phyloP scores from a whole-genome alignment of 257 asterid species.

The Forsythia suspensa region DNA sequence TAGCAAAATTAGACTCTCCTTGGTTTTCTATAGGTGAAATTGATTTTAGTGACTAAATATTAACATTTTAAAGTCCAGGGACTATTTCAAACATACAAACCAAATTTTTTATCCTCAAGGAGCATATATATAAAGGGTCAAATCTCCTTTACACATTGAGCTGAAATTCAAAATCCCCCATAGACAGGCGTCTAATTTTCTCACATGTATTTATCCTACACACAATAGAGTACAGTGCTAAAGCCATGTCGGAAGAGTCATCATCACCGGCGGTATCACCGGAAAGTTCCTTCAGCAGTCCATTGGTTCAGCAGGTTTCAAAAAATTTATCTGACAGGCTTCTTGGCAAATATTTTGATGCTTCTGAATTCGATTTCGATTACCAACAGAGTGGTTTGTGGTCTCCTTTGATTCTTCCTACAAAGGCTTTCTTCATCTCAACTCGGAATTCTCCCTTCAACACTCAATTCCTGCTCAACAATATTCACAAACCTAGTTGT shows the following conservation, averaged over 20 bases:
- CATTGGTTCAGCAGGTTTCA: slow-evolving; percentile 32
- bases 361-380: slow-evolving; percentile 44
- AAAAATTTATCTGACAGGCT: slow-evolving; percentile 44
- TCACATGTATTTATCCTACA: no score
- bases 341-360: slow-evolving; percentile 46
- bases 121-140: no score
- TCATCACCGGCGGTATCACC: background rate
- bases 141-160: no score
- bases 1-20: no score
- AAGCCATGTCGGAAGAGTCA: background rate
- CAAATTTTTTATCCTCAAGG: no score
- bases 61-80: no score
- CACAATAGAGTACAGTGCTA: background rate
- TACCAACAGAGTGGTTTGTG: slow-evolving; percentile 40
- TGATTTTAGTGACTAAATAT: no score
- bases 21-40: no score
- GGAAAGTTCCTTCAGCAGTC: background rate
- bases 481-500: slow-evolving; percentile 13
- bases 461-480: slow-evolving; percentile 5
- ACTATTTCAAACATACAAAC: no score
- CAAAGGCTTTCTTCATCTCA: slow-evolving; percentile 16
- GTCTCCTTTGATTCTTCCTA: slow-evolving; percentile 43
- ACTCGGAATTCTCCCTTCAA: slow-evolving; percentile 6
- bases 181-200: no score
- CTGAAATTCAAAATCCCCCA: no score